A percentile compares a stretch with the other conserved stretches of the same genome.
Evolutionary conservation across 805 yeast species (phyloP).

Genomic region (Ogataea angusta): DNA sequence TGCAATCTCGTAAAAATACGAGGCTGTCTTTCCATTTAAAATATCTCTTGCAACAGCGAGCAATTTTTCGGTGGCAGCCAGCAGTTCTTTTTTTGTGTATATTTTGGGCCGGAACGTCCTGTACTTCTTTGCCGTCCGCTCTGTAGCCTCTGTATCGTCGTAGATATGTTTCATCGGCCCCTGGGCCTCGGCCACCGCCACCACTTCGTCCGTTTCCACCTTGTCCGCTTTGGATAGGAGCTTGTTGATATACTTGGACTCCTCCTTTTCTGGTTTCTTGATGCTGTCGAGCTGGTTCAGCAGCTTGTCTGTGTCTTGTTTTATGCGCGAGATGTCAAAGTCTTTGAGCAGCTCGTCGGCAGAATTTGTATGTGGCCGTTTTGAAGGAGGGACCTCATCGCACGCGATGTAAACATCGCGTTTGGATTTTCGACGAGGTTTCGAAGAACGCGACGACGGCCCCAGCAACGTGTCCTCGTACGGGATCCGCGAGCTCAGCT

Average conservation of each 20-base stretch:
- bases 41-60: conserved; percentile 18
- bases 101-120: conserved; percentile 15
- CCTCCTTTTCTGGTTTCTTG: conserved; percentile 11
- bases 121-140: conserved; percentile 19
- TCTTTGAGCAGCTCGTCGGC: conserved; percentile 26
- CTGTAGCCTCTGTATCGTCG: conserved; percentile 15
- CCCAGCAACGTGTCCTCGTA: conserved; percentile 12
- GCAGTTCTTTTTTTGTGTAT: conserved; percentile 10
- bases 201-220: conserved; percentile 9
- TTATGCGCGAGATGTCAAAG: conserved; percentile 27
- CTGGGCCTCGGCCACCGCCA: conserved; percentile 1
- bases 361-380: background rate
- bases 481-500: conserved; percentile 11
- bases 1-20: conserved; percentile 52
- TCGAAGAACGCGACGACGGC: background rate
- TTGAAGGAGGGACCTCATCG: conserved; percentile 5
- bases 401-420: conserved; percentile 7
- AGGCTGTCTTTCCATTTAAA: conserved; percentile 40
- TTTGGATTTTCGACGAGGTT: conserved; percentile 1
- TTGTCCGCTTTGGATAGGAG: conserved; percentile 18
- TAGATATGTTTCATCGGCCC: conserved; percentile 10
- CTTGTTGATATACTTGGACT: conserved; percentile 20
- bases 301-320: conserved; percentile 29
- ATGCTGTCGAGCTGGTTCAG: conserved; percentile 39
- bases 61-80: conserved; percentile 7